Conservation (phyloP, 371 early-diverging fungal species). For the Apophysomyces trapeziformis region DNA sequence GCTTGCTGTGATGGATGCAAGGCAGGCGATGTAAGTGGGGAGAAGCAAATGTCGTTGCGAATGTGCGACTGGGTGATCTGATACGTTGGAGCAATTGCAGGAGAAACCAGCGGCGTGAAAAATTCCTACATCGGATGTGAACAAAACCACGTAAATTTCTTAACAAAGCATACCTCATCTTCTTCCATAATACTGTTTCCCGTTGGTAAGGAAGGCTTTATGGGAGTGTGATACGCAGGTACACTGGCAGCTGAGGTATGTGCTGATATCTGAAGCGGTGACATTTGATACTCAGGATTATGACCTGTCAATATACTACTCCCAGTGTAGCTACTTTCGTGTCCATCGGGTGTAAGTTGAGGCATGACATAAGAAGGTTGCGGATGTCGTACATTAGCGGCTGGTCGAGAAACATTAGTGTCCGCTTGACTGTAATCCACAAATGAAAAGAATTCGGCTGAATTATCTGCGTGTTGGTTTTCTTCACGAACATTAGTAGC, state of each 20-base stretch:
- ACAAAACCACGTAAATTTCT: slow-evolving; percentile 2
- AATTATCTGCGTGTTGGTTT: slow-evolving; percentile 12
- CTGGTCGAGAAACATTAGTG: slow-evolving; percentile 5
- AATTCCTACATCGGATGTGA: slow-evolving; percentile 45
- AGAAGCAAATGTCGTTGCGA: slow-evolving; percentile 34
- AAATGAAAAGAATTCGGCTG: slow-evolving; percentile 37
- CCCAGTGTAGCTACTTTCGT: slow-evolving; percentile 34
- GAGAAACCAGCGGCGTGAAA: slow-evolving; percentile 74
- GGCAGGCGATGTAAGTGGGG: slow-evolving; percentile 75
- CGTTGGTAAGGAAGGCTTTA: slow-evolving; percentile 22
- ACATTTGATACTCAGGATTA: slow-evolving; percentile 50
- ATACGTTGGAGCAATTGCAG: slow-evolving; percentile 73
- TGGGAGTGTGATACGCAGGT: slow-evolving; percentile 29
- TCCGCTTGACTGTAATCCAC: slow-evolving; percentile 21
- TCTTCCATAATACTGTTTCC: slow-evolving; percentile 22
- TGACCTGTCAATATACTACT: slow-evolving; percentile 41
- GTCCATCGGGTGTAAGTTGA: slow-evolving; percentile 44
- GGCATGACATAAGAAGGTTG: slow-evolving; percentile 17
- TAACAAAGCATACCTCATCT: slow-evolving; percentile 40
- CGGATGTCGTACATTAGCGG: neutral
- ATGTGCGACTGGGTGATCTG: slow-evolving; percentile 21
- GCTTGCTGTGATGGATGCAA: slow-evolving; percentile 52
- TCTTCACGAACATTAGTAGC: slow-evolving; percentile 7
- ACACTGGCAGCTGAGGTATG: slow-evolving; percentile 9
- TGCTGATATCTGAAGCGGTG: slow-evolving; percentile 43